Percentiles rank a stretch among this genome's conserved stretches.
These are phyloP conservation scores for Cutaneotrichosporon sp. DNA, from an alignment of 1,284 basidiomycete species.

Conservation along the genomic window DNA sequence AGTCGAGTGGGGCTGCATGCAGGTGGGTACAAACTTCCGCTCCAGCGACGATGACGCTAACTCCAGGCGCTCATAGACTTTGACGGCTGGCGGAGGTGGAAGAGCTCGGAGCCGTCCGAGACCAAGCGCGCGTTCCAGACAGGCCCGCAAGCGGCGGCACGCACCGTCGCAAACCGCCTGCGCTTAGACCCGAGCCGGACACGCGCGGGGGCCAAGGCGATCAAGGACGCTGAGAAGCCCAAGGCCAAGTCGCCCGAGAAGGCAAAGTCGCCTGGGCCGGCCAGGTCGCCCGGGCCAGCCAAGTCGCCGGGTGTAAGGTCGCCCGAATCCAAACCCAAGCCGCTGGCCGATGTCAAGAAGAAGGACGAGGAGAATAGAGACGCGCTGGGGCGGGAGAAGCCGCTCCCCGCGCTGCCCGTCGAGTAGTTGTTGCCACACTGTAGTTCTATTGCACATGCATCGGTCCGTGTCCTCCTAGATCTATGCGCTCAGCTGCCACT, in stretches of 20 bases:
- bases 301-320: too few species aligned
- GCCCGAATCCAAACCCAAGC: background rate
- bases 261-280: too few species aligned
- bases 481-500: slow-evolving; percentile 32
- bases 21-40: too few species aligned
- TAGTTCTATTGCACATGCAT: slow-evolving; percentile 6
- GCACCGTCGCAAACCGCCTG: slow-evolving; percentile 42
- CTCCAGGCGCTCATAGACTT: slow-evolving; percentile 54
- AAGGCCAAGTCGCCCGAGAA: background rate
- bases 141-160: slow-evolving; percentile 47
- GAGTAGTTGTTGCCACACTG: slow-evolving; percentile 10
- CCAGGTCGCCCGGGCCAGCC: too few species aligned
- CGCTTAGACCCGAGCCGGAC: slow-evolving; percentile 43
- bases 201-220: background rate
- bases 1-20: slow-evolving; percentile 83
- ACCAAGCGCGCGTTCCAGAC: slow-evolving; percentile 47
- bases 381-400: slow-evolving; percentile 19
- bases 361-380: background rate
- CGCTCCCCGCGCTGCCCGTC: slow-evolving; percentile 24
- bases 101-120: slow-evolving; percentile 41
- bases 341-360: background rate
- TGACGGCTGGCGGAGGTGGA: slow-evolving; percentile 54
- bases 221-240: too few species aligned
- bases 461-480: slow-evolving; percentile 2
- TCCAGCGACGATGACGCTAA: too few species aligned